Evolutionary conservation across 1,139 yeast species (phyloP).

Genomic region (Yamadazyma mexicana): DNA sequence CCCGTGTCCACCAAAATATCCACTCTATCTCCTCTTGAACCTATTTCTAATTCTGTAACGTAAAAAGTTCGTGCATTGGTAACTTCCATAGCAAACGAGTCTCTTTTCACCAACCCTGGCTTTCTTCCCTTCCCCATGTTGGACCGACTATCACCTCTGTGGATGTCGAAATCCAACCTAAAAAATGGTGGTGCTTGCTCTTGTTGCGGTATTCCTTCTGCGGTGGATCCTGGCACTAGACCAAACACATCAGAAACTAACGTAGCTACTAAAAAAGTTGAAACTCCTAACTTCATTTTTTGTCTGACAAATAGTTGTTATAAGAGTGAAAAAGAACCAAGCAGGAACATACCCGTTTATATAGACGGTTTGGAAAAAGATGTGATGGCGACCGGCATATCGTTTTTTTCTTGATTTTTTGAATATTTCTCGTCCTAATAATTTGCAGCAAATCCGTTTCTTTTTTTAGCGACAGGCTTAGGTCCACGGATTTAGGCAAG

Average conservation of each 20-base stretch:
- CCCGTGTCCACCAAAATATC: slow-evolving; percentile 46
- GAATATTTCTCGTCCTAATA: neutral
- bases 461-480: neutral
- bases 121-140: slow-evolving; percentile 18
- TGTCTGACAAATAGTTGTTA: too few relatives aligned
- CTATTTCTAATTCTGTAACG: slow-evolving; percentile 40
- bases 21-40: slow-evolving; percentile 30
- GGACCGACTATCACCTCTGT: slow-evolving; percentile 22
- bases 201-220: neutral
- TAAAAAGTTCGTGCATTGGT: slow-evolving; percentile 50
- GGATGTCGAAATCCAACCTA: slow-evolving; percentile 26
- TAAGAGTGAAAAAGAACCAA: too few relatives aligned
- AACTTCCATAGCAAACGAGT: slow-evolving; percentile 33
- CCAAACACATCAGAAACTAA: too few relatives aligned
- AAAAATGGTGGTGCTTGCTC: slow-evolving; percentile 6
- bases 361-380: neutral
- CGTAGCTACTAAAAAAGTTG: too few relatives aligned
- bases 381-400: neutral
- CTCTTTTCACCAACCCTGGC: slow-evolving; percentile 29
- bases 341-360: too few relatives aligned
- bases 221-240: neutral
- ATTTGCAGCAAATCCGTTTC: neutral
- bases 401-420: neutral
- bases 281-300: neutral
- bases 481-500: too few relatives aligned